Base-by-base conservation (phyloP, 2,329 filamentous ascomycete species). In the Aspergillus novofumigatus region DNA sequence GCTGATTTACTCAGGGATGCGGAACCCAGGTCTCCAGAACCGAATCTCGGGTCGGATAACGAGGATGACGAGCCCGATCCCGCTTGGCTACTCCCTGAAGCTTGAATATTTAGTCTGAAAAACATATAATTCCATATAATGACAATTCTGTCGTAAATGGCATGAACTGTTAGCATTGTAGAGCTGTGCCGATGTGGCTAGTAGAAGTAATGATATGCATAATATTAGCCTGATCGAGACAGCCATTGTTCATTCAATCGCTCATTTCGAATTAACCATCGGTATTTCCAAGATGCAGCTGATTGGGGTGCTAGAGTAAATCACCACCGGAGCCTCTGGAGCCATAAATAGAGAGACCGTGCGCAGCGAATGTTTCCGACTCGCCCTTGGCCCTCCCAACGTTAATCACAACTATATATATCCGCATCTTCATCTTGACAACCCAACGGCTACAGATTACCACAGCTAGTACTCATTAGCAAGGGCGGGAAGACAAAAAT, bases 61-160 rank as follows among this genome's bases (percentile, higher is more conserved):
- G 72, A 78, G 42, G 74, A 75, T 58, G 71, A 78, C 55, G 76
- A 77, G 20, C 76, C 76, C 6, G 76, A 78, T 63, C 76, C 75
- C 28, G 70, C 75, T 17, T 76, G 77, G 68, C 61, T 78, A 26
- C 67, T 78, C 25, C 75, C 72, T 41, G 66, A 68, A 56, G 55
- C 62, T 51, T 65, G 25, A 54, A 26, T 17, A 25, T 25, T 20
- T 26, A 49, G 11, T 3, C 28, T 20, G 9, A 9, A 41, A n/a
- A 29, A 35, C 32, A 9, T 35, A 20, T 9, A 38, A n/a, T 38
- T 17, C 5, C 25, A 26, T 7, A 38, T 38, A 38, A 17, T 38
- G 17, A 6, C 32, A 38, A 17, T 14, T 38, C 14, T 17, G 32
- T 7, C 14, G 32, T 7, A 38, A 38, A 38, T 14, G 14, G 32